These are phyloP conservation scores for Tetradesmus lagerheimii DNA, from an alignment of 139 green algal genomes.

Conservation along the genomic window DNA sequence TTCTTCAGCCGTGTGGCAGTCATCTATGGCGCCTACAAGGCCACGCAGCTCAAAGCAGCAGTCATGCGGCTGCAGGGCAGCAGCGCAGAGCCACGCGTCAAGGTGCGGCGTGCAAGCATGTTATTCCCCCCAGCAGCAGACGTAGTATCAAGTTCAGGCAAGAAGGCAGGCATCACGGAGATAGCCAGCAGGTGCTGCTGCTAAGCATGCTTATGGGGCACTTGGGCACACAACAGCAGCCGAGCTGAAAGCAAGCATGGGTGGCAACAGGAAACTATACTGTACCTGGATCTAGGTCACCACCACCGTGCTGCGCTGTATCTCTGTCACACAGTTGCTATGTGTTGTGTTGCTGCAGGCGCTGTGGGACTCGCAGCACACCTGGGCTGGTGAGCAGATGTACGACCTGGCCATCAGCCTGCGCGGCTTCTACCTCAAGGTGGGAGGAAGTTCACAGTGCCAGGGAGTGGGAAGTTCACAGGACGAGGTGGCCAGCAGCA, in stretches of 20 bases:
- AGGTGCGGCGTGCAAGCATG: background rate
- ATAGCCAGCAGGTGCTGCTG: no score
- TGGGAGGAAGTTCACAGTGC: constrained; percentile 23
- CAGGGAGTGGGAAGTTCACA: background rate
- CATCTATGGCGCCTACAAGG: constrained; percentile 91
- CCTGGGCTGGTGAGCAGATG: constrained; percentile 81
- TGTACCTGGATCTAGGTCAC: no score
- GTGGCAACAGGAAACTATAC: no score
- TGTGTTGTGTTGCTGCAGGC: constrained; percentile 56
- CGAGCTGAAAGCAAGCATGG: no score
- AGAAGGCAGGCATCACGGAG: no score
- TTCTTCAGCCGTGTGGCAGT: constrained; percentile 80
- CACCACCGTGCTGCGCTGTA: no score
- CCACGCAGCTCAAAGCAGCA: constrained; percentile 64
- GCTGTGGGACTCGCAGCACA: constrained; percentile 84
- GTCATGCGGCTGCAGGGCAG: constrained; percentile 53
- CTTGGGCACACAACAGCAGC: no score
- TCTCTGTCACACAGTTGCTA: background rate
- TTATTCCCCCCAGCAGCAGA: background rate
- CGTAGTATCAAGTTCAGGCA: no score
- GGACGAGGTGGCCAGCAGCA: no score
- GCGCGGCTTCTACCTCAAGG: constrained; percentile 93
- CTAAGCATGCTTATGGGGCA: no score
- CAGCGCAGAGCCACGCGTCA: constrained; percentile 23
- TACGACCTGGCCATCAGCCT: constrained; percentile 87